Percentiles rank a stretch among this genome's conserved stretches.
phyloP scores from a whole-genome alignment of 176 grass and related monocot genomes.

The Avena sativa region DNA sequence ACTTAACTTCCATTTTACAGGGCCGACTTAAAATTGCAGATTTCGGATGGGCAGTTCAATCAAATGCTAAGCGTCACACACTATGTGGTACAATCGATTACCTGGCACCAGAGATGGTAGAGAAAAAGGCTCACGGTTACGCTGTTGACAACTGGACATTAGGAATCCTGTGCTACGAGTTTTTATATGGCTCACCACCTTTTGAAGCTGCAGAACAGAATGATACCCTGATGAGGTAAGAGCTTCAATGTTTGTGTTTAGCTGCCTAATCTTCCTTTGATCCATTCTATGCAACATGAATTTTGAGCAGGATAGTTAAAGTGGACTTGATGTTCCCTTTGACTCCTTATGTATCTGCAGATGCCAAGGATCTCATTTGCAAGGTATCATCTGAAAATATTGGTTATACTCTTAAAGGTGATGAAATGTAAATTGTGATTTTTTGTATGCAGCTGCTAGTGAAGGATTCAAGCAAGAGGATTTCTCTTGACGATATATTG shows the following conservation, averaged over 20 bases:
- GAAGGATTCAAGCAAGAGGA: slow-evolving; percentile 91
- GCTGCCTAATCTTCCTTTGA: slow-evolving; percentile 3
- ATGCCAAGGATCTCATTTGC: slow-evolving; percentile 91
- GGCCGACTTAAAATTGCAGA: slow-evolving; percentile 94
- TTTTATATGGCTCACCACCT: slow-evolving; percentile 85
- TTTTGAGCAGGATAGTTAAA: slow-evolving; percentile 75
- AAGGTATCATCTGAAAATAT: slow-evolving; percentile 55
- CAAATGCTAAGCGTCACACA: slow-evolving; percentile 80
- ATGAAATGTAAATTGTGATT: slow-evolving; percentile 3
- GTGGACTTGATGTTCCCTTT: slow-evolving; percentile 87
- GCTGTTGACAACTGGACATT: slow-evolving; percentile 97
- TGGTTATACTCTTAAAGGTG: background rate
- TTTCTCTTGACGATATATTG: slow-evolving; percentile 78
- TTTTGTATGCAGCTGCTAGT: slow-evolving; percentile 71
- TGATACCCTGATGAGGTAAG: slow-evolving; percentile 71
- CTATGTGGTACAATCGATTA: slow-evolving; percentile 96
- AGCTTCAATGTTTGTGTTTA: background rate
- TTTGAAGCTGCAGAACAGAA: slow-evolving; percentile 76
- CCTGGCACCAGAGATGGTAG: slow-evolving; percentile 90
- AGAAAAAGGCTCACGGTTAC: slow-evolving; percentile 88
- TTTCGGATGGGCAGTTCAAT: slow-evolving; percentile 90
- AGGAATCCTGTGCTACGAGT: slow-evolving; percentile 90
- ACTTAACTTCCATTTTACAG: slow-evolving; percentile 50
- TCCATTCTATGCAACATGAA: slow-evolving; percentile 25
- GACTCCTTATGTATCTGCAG: slow-evolving; percentile 55